Conservation (phyloP, 2,329 filamentous ascomycete species). For the Aspergillus sp. region DNA sequence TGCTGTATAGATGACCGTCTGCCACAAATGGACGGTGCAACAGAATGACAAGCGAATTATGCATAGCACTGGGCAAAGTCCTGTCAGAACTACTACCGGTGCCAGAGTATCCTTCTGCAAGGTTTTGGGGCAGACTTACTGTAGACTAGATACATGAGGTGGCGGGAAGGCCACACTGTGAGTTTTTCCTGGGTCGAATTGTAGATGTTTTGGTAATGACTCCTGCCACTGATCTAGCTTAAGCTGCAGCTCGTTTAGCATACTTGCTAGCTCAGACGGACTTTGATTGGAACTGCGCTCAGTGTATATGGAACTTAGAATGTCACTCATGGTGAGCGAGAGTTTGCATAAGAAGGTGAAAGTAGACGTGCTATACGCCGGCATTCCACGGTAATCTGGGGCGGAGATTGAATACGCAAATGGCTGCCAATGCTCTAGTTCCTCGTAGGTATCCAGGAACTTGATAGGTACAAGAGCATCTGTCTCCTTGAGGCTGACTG, state of each 20-base stretch:
- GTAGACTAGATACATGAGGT: not conserved
- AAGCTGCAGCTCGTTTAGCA: not conserved
- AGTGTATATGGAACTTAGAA: not conserved
- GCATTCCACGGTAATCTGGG: not conserved
- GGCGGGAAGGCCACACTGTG: not conserved
- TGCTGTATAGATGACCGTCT: not conserved
- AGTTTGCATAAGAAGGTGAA: not conserved
- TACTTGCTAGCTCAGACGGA: not conserved
- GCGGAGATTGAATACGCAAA: not conserved
- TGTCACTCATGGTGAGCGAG: not conserved
- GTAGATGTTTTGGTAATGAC: not conserved
- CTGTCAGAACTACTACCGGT: not conserved
- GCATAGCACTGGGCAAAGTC: not conserved
- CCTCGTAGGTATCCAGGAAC: conserved; percentile 5
- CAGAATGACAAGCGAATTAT: not conserved
- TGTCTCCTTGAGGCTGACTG: not conserved
- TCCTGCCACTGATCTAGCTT: not conserved
- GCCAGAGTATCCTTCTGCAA: not conserved
- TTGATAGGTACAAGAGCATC: not conserved
- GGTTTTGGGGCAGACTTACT: not conserved
- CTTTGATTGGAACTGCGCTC: not conserved
- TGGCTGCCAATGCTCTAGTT: conserved; percentile 1
- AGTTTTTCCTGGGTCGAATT: not conserved
- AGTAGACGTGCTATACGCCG: not conserved
- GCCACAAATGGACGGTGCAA: not conserved